A percentile compares a stretch with the other conserved stretches of the same genome.
Conservation (phyloP, 164 flowering plant species). For the Vitis labrusca region DNA sequence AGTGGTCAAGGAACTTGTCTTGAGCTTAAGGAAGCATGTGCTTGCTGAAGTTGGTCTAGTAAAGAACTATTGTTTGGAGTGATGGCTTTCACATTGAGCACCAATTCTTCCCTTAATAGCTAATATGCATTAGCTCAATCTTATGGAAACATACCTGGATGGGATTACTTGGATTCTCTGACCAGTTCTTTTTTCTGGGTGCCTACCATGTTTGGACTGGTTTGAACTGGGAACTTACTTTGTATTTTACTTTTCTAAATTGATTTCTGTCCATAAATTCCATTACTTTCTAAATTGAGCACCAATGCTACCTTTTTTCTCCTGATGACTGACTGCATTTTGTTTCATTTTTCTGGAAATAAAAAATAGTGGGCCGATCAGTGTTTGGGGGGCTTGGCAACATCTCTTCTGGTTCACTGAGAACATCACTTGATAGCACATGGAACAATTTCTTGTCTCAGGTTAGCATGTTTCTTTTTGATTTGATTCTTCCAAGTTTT, state of each 20-base stretch:
- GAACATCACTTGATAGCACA: slow-evolving; percentile 30
- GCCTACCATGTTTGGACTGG: not conserved
- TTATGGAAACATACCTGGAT: no score
- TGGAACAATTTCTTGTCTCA: slow-evolving; percentile 41
- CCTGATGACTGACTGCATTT: slow-evolving; percentile 3
- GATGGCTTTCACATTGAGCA: not conserved
- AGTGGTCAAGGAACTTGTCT: not conserved
- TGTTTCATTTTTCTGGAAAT: not conserved
- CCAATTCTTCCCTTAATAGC: not conserved
- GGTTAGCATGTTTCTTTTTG: slow-evolving; percentile 31
- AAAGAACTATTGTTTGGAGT: not conserved
- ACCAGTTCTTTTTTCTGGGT: no score
- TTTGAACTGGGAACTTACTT: not conserved
- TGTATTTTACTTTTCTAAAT: no score
- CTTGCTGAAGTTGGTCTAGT: not conserved
- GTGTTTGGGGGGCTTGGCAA: slow-evolving; percentile 45
- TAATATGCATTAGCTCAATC: not conserved
- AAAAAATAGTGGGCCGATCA: slow-evolving; percentile 45
- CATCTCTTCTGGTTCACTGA: slow-evolving; percentile 24
- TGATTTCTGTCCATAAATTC: no score
- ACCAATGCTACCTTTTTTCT: not conserved
- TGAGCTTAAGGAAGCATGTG: not conserved
- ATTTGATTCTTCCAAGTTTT: not conserved
- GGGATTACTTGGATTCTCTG: no score
- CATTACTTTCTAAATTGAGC: no score